Conservation (phyloP, 2,329 filamentous ascomycete species). For the Xylaria polymorpha region DNA sequence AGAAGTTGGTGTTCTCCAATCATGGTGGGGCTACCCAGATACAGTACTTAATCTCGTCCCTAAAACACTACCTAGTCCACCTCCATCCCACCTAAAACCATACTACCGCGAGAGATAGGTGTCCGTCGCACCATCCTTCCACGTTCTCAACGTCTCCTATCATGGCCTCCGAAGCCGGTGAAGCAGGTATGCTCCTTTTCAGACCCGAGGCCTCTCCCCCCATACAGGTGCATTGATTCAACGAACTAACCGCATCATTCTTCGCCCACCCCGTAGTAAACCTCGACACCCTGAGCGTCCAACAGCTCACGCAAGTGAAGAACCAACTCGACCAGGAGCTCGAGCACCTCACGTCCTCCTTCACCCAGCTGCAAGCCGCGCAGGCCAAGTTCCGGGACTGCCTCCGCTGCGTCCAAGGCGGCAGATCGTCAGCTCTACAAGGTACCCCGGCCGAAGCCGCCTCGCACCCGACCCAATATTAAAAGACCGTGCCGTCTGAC, state of each 20-base stretch:
- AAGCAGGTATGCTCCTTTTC: slow-evolving; percentile 32
- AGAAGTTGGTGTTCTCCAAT: neutral
- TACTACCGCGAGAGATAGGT: neutral
- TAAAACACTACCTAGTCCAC: slow-evolving; percentile 1
- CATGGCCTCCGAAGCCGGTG: slow-evolving; percentile 37
- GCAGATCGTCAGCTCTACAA: slow-evolving; percentile 56
- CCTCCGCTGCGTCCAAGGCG: slow-evolving; percentile 76
- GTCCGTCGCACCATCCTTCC: neutral
- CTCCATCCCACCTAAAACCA: neutral
- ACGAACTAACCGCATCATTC: slow-evolving; percentile 6
- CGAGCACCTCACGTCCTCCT: slow-evolving; percentile 90
- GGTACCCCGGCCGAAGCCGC: slow-evolving; percentile 34
- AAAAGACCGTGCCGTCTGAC: slow-evolving; percentile 23
- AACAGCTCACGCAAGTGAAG: slow-evolving; percentile 91
- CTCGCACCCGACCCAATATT: neutral
- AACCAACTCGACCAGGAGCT: slow-evolving; percentile 96
- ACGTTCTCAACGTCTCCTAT: slow-evolving; percentile 10
- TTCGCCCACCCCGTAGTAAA: slow-evolving; percentile 59
- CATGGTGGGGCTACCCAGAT: neutral
- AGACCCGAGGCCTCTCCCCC: neutral
- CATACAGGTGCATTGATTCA: neutral
- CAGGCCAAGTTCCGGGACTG: slow-evolving; percentile 95
- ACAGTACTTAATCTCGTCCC: neutral
- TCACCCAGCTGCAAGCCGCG: slow-evolving; percentile 87
- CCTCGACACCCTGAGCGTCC: slow-evolving; percentile 80